Evolutionary conservation across 768 basidiomycete genomes (phyloP).

Genomic region (Suillus variegatus): DNA sequence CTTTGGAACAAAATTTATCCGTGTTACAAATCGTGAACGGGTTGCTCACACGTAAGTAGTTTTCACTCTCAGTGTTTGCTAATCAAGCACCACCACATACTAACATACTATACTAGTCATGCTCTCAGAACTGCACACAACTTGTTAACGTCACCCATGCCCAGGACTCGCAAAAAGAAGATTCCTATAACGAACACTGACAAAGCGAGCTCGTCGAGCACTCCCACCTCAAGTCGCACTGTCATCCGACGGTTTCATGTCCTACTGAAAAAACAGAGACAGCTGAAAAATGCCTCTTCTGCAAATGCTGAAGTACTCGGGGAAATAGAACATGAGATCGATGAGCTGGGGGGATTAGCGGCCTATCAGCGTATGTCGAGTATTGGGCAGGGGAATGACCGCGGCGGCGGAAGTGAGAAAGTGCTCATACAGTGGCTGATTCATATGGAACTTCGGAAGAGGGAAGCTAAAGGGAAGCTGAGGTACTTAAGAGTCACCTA

Average conservation of each 20-base stretch:
- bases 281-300: slow-evolving; percentile 38
- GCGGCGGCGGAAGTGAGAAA: slow-evolving; percentile 89
- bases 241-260: slow-evolving; percentile 82
- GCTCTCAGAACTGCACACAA: background rate
- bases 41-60: too few relatives aligned
- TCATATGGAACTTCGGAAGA: slow-evolving; percentile 40
- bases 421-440: slow-evolving; percentile 77
- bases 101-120: background rate
- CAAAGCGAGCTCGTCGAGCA: slow-evolving; percentile 42
- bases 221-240: slow-evolving; percentile 62
- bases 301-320: slow-evolving; percentile 37
- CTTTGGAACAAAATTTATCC: too few relatives aligned
- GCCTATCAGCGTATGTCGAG: slow-evolving; percentile 83
- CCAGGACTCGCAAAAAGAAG: slow-evolving; percentile 46
- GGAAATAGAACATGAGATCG: slow-evolving; percentile 63
- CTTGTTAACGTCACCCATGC: slow-evolving; percentile 31
- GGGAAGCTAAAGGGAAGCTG: slow-evolving; percentile 26
- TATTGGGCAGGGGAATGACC: slow-evolving; percentile 75
- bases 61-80: too few relatives aligned
- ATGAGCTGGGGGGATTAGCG: slow-evolving; percentile 73
- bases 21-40: too few relatives aligned
- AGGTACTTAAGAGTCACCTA: slow-evolving; percentile 31
- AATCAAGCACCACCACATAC: background rate
- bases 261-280: slow-evolving; percentile 67
- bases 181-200: slow-evolving; percentile 40